Percentiles rank a stretch among this genome's conserved stretches.
These are phyloP conservation scores for Psidium friedrichsthalianum DNA, from an alignment of 345 rosid genomes.

Conservation along the genomic window DNA sequence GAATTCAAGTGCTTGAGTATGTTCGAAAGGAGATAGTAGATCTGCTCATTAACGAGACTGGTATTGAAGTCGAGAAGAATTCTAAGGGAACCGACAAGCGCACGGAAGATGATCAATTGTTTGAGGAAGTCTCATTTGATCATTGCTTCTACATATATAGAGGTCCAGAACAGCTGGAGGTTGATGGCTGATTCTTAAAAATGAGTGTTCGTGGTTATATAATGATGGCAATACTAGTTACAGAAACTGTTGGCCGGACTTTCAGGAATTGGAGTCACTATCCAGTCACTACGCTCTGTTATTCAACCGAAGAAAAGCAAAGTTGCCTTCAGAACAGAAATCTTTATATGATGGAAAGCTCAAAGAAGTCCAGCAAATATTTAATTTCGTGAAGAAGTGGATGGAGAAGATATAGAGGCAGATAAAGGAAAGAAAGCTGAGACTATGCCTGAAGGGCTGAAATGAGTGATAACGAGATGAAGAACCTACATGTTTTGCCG, in stretches of 20 bases:
- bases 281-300: conserved; percentile 74
- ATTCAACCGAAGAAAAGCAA: conserved; percentile 80
- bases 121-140: conserved; percentile 90
- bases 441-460: conserved; percentile 25
- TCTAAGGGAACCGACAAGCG: conserved; percentile 20
- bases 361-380: conserved; percentile 75
- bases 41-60: conserved; percentile 77
- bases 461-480: conserved; percentile 64
- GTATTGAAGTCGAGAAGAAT: conserved; percentile 58
- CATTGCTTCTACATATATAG: conserved; percentile 98
- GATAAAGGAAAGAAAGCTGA: conserved; percentile 86
- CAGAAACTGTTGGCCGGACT: conserved; percentile 4
- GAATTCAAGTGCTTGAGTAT: conserved; percentile 92
- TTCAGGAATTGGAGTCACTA: conserved; percentile 94
- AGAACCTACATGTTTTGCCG: conserved; percentile 66
- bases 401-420: conserved; percentile 32
- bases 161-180: conserved; percentile 99
- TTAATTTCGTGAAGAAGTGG: conserved; percentile 47
- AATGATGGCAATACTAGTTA: neutral
- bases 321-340: conserved; percentile 68
- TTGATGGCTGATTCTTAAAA: conserved; percentile 13
- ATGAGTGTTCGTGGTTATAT: conserved; percentile 2
- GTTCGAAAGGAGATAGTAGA: conserved; percentile 98
- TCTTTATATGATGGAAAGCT: conserved; percentile 62
- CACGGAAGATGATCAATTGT: conserved; percentile 54